Percentiles rank a stretch among this genome's conserved stretches.
phyloP scores from a whole-genome alignment of 441 rosid species.

The Aleurites moluccanus region DNA sequence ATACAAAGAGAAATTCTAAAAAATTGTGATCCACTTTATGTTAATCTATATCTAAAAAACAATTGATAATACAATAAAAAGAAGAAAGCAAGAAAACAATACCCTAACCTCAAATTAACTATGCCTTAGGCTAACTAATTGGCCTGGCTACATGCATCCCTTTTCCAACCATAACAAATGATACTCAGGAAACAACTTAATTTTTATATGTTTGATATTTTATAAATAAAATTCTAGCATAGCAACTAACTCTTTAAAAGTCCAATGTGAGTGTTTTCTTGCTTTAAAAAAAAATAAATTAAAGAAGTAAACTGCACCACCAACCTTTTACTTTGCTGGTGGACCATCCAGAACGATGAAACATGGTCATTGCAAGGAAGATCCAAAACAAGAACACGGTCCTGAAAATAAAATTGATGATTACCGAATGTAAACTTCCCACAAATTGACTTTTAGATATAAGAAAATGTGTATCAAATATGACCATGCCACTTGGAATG shows the following conservation, averaged over 20 bases:
- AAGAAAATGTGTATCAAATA: not conserved
- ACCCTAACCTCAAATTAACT: not conserved
- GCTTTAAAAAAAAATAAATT: not conserved
- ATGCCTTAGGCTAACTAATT: not conserved
- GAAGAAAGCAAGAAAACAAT: not conserved
- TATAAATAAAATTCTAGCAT: not conserved
- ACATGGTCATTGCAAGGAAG: conserved; percentile 62
- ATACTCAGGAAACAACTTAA: not conserved
- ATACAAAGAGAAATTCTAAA: not conserved
- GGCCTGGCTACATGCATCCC: not conserved
- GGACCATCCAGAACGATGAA: conserved; percentile 94
- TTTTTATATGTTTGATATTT: not conserved
- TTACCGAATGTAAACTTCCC: conserved; percentile 6
- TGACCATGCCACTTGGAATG: conserved; percentile 12
- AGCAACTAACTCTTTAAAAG: not conserved
- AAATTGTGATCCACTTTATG: not conserved
- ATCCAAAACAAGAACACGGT: conserved; percentile 80
- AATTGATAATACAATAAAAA: not conserved
- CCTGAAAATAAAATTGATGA: conserved; percentile 50
- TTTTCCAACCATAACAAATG: not conserved
- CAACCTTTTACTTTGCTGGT: conserved; percentile 95
- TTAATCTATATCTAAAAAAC: not conserved
- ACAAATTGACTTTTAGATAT: conserved; percentile 17
- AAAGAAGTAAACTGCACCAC: conserved; percentile 19
- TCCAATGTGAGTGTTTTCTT: not conserved